Percentiles rank a stretch among this genome's conserved stretches.
phyloP scores from a whole-genome alignment of 2,329 filamentous ascomycete genomes.

The Nothophoma quercina region DNA sequence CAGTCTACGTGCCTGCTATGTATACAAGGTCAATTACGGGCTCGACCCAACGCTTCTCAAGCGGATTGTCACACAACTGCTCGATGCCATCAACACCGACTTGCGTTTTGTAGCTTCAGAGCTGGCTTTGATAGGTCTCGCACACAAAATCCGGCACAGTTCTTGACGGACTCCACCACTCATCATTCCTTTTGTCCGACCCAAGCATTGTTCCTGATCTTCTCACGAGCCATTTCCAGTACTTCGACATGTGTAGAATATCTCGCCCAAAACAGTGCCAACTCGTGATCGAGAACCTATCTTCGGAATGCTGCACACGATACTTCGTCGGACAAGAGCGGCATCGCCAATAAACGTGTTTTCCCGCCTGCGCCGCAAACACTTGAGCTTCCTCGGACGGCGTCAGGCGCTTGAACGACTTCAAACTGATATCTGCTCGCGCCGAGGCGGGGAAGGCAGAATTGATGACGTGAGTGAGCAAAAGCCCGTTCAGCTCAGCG shows the following conservation, averaged over 20 bases:
- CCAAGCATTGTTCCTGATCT: not conserved
- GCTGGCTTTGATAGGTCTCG: too few relatives aligned
- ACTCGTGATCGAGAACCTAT: not conserved
- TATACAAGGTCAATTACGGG: too few relatives aligned
- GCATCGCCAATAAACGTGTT: not conserved
- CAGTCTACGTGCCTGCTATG: too few relatives aligned
- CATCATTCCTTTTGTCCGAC: slow-evolving; percentile 1
- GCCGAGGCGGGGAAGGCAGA: not conserved
- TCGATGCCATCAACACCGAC: too few relatives aligned
- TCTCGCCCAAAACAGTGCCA: slow-evolving; percentile 4
- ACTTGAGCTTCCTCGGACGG: not conserved
- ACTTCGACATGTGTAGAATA: not conserved
- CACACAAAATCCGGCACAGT: not conserved
- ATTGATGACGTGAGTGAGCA: not conserved
- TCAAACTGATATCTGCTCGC: not conserved
- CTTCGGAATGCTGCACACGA: not conserved
- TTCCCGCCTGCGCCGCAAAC: not conserved
- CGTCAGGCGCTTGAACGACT: not conserved
- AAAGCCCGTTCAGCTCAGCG: not conserved
- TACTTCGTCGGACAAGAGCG: slow-evolving; percentile 2
- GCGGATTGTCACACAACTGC: too few relatives aligned
- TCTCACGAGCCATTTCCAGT: slow-evolving; percentile 1
- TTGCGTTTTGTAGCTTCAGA: too few relatives aligned
- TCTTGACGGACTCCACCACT: slow-evolving; percentile 2
- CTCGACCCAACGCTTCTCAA: too few relatives aligned